phyloP scores from a whole-genome alignment of 139 green algal genomes.

The Closterium sp. region DNA sequence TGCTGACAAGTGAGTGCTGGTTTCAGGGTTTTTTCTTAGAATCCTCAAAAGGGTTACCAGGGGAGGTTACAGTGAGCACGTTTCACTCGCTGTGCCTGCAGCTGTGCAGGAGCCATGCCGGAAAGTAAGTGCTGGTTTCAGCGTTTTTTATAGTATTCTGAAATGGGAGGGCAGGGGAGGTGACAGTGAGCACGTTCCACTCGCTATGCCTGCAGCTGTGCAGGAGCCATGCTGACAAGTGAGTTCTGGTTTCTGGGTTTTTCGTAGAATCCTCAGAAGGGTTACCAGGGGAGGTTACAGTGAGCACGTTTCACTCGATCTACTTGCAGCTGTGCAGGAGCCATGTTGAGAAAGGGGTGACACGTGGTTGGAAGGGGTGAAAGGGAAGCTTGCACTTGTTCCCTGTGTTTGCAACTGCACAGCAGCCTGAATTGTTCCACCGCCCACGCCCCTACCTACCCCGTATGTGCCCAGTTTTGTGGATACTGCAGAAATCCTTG shows the following conservation, averaged over 20 bases:
- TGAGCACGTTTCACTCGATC: slow-evolving; percentile 1
- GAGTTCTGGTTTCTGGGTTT: not conserved
- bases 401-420: too few relatives aligned
- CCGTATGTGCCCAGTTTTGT: too few relatives aligned
- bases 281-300: not conserved
- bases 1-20: not conserved
- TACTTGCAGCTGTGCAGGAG: slow-evolving; percentile 4
- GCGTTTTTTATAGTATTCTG: too few relatives aligned
- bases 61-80: not conserved
- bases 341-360: not conserved
- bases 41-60: too few relatives aligned
- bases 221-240: not conserved
- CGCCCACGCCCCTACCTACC: too few relatives aligned
- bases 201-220: slow-evolving; percentile 15
- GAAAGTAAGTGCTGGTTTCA: not conserved
- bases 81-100: slow-evolving; percentile 18
- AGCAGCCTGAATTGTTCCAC: too few relatives aligned
- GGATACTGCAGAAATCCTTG: too few relatives aligned
- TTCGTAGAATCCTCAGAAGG: too few relatives aligned
- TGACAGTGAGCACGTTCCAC: not conserved
- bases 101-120: not conserved
- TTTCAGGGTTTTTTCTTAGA: too few relatives aligned
- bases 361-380: not conserved
- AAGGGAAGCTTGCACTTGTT: too few relatives aligned
- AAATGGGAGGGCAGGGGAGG: not conserved